Conservation (phyloP, 257 asterid genomes). For the Perilla frutescens region DNA sequence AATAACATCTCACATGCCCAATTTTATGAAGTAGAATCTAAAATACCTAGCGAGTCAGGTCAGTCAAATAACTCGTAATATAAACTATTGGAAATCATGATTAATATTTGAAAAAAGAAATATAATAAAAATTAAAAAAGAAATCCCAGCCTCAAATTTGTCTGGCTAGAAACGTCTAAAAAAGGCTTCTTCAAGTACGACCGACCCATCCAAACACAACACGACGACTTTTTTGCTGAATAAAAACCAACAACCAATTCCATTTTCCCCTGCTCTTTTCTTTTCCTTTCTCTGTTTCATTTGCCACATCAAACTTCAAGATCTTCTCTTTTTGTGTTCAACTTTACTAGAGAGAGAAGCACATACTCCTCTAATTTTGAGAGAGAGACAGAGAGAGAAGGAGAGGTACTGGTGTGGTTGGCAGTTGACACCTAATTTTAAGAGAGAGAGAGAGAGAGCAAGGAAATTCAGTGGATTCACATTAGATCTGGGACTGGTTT, state of each 20-base stretch:
- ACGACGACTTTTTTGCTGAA: conserved; percentile 18
- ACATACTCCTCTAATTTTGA: no score
- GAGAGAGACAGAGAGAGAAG: neutral
- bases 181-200: conserved; percentile 26
- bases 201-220: conserved; percentile 11
- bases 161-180: conserved; percentile 27
- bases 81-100: neutral
- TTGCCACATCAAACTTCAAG: neutral
- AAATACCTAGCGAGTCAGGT: no score
- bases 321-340: conserved; percentile 14
- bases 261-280: conserved; percentile 6
- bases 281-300: conserved; percentile 1
- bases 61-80: neutral
- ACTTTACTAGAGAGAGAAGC: conserved; percentile 14
- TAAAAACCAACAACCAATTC: neutral
- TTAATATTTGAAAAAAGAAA: neutral
- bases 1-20: no score
- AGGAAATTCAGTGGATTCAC: conserved; percentile 44
- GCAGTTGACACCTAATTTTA: conserved; percentile 39
- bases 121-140: neutral
- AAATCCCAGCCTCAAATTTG: neutral
- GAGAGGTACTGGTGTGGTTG: conserved; percentile 19
- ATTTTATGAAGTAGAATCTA: no score
- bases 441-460: conserved; percentile 16
- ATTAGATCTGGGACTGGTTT: conserved; percentile 49